Conservation (phyloP, 352 stramenopile genomes). For the Phytophthora citrophthora region DNA sequence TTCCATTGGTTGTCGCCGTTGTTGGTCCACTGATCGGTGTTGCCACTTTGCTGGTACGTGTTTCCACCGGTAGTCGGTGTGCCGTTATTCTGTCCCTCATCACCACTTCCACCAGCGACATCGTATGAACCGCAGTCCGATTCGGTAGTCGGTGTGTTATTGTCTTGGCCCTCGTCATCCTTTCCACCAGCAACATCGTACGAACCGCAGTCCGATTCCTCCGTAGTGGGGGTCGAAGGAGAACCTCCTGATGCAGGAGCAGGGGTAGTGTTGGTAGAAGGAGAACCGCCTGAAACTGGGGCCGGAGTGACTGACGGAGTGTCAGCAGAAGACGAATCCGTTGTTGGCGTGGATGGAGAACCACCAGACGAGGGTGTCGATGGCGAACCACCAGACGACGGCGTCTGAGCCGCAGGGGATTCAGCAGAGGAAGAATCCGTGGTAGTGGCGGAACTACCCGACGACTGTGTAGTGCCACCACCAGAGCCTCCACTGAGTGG, state of each 20-base stretch:
- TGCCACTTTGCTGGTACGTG: constrained; percentile 5
- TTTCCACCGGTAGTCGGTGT: neutral
- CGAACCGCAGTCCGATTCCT: constrained; percentile 18
- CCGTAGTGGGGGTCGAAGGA: constrained; percentile 1
- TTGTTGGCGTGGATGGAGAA: constrained; percentile 1
- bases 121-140: constrained; percentile 9
- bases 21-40: neutral
- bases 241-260: constrained; percentile 2
- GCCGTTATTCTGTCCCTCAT: constrained; percentile 1
- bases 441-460: constrained; percentile 9
- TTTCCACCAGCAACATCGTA: constrained; percentile 7
- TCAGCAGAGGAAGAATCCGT: constrained; percentile 6
- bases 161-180: too few species aligned
- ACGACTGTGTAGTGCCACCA: constrained; percentile 1
- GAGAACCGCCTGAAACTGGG: neutral
- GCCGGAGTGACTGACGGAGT: neutral
- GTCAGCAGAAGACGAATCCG: neutral
- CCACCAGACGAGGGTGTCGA: neutral
- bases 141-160: neutral
- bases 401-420: neutral
- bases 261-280: constrained; percentile 7
- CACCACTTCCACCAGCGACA: constrained; percentile 8
- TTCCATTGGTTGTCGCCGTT: neutral
- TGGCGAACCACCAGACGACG: neutral
- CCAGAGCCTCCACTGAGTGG: constrained; percentile 9